Base-by-base conservation (phyloP, 805 yeast genomes). In the Ogataea kodamae region DNA sequence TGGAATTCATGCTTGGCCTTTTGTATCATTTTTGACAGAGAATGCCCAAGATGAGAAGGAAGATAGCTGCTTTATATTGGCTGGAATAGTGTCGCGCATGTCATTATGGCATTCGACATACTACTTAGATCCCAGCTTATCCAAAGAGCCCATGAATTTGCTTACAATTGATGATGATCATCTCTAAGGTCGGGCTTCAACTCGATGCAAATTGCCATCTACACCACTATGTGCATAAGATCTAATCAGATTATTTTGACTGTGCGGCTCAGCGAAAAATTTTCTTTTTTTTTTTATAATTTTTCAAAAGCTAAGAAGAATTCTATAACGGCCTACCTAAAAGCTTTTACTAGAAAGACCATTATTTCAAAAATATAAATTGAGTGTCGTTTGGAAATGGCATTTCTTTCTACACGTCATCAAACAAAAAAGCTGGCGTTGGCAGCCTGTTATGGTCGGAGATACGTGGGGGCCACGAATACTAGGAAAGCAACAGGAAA, bases 1-100 rank as follows among this genome's bases (percentile, higher is more conserved):
- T 18, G 64, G 59, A 33, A 48, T 66, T 3, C 78, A 73, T 39
- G 60, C 69, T 12, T 72, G 78, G 77, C 76, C 75, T 6, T 49
- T 73, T 18, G 38, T 66, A 5, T 50, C 56, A 3, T 64, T 64
- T 32, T 55, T 55, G 27, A 51, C 69, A 3, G 76, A 70, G 29
- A 60, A 68, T 27, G 50, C 57, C 4, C 59, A 62, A 26, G 68
- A 64, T 17, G 70, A 63, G 32, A 63, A 72, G 35, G 69, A 65
- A 32, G 64, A 56, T 18, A 68, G 72, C 18, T 49, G 70, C 12
- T 63, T 64, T 25, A 37, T 53, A 3, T 47, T 63, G 23, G 58
- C 72, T 3, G 64, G 63, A 5, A 55, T 62, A 22, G 43, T 71
- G 3, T 66, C 75, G 1, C 44, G 72, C 25, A 64, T 70, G 68